These are phyloP conservation scores for Neopestalotiopsis sp. DNA, from an alignment of 2,329 filamentous ascomycete species.

Conservation along the genomic window DNA sequence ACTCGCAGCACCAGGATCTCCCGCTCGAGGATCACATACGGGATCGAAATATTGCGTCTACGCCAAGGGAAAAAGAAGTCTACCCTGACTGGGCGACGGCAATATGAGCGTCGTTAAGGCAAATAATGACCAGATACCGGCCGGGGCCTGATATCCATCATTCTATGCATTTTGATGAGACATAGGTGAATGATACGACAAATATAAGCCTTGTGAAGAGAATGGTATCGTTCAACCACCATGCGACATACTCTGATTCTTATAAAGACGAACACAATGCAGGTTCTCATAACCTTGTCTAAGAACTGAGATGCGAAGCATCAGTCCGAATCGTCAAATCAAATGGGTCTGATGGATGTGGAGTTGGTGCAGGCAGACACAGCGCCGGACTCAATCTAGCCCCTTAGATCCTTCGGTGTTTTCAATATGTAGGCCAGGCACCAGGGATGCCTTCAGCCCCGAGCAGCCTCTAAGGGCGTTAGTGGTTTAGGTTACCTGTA, in stretches of 20 bases:
- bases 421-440: not conserved
- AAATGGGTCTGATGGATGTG: not conserved
- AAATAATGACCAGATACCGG: not conserved
- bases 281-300: too few relatives aligned
- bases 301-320: too few relatives aligned
- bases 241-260: too few relatives aligned
- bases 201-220: too few relatives aligned
- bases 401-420: too few relatives aligned
- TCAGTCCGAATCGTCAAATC: not conserved
- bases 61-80: conserved; percentile 36
- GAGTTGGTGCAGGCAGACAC: not conserved
- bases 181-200: too few relatives aligned
- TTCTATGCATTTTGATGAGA: too few relatives aligned
- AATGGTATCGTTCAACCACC: too few relatives aligned
- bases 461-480: not conserved
- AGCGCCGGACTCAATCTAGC: not conserved
- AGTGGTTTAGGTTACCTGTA: not conserved
- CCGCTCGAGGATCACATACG: conserved; percentile 38
- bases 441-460: not conserved
- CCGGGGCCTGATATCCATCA: not conserved
- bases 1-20: conserved; percentile 39
- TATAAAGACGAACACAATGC: too few relatives aligned
- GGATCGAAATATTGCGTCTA: conserved; percentile 41
- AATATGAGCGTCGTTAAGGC: not conserved
- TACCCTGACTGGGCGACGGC: conserved; percentile 38